phyloP scores from a whole-genome alignment of 768 basidiomycete genomes.

The Lentinula aciculospora region DNA sequence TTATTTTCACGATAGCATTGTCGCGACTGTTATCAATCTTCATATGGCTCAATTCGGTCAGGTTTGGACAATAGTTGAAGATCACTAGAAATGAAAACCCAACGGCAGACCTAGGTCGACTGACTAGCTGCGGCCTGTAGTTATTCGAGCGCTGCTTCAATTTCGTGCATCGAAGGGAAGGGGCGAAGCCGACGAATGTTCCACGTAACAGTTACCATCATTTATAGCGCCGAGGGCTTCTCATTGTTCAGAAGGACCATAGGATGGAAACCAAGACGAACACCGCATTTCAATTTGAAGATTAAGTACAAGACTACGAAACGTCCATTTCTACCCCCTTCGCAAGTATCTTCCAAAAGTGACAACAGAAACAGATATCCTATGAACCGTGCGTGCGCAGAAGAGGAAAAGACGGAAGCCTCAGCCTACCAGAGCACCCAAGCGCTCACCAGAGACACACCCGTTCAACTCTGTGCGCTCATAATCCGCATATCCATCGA shows the following conservation, averaged over 20 bases:
- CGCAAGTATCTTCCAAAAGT: background rate
- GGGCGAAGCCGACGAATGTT: no score
- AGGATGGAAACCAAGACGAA: constrained; percentile 1
- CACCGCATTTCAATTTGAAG: background rate
- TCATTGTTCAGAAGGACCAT: background rate
- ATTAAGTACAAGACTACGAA: background rate
- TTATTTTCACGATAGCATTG: no score
- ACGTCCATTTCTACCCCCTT: constrained; percentile 8
- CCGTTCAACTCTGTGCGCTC: background rate
- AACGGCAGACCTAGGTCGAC: no score
- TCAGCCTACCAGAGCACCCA: background rate
- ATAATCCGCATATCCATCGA: background rate
- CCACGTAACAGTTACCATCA: background rate
- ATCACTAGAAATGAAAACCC: no score
- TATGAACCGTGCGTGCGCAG: background rate
- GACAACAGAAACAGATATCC: background rate
- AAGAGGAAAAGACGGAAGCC: background rate
- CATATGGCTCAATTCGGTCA: no score
- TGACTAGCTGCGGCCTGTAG: no score
- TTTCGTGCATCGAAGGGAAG: no score
- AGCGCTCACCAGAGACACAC: constrained; percentile 7
- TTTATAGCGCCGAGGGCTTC: background rate
- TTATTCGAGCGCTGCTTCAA: no score
- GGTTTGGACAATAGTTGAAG: no score
- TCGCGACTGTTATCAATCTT: no score